Evolutionary conservation across 306 rosid genomes (phyloP).

Genomic region (Glycine latifolia): DNA sequence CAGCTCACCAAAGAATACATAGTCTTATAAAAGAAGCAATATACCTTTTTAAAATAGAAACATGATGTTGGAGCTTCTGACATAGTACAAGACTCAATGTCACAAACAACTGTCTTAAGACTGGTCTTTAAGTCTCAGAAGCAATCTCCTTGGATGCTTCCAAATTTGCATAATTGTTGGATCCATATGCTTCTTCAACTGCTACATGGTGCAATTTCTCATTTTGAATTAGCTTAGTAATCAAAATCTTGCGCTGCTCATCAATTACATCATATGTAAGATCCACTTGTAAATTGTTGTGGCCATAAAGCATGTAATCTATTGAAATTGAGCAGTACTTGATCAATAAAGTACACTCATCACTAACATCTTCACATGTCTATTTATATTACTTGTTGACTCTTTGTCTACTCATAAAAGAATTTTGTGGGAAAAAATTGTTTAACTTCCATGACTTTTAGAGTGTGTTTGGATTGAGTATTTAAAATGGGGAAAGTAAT

Average conservation of each 20-base stretch:
- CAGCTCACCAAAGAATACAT: background rate
- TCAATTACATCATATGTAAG: slow-evolving; percentile 67
- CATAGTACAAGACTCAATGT: slow-evolving; percentile 74
- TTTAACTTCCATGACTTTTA: no score
- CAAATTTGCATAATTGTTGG: background rate
- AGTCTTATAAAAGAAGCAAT: background rate
- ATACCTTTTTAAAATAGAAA: slow-evolving; percentile 68
- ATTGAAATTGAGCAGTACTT: slow-evolving; percentile 65
- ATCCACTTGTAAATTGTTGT: slow-evolving; percentile 56
- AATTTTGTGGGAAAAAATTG: no score
- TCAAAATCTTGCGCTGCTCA: slow-evolving; percentile 60
- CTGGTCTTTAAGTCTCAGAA: background rate
- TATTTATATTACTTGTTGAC: no score
- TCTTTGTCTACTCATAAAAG: no score
- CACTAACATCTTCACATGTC: no score
- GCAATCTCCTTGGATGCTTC: slow-evolving; percentile 18
- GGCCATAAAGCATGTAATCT: slow-evolving; percentile 50
- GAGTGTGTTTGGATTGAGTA: no score
- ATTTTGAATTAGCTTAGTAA: slow-evolving; percentile 64
- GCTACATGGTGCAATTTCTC: slow-evolving; percentile 58
- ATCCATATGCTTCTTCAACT: slow-evolving; percentile 29
- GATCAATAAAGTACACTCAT: slow-evolving; percentile 70
- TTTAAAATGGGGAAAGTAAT: no score
- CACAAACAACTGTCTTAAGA: slow-evolving; percentile 69
- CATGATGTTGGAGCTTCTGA: slow-evolving; percentile 62